These are phyloP conservation scores for Monilinia polystroma DNA, from an alignment of 2,329 filamentous ascomycete species.

Conservation along the genomic window DNA sequence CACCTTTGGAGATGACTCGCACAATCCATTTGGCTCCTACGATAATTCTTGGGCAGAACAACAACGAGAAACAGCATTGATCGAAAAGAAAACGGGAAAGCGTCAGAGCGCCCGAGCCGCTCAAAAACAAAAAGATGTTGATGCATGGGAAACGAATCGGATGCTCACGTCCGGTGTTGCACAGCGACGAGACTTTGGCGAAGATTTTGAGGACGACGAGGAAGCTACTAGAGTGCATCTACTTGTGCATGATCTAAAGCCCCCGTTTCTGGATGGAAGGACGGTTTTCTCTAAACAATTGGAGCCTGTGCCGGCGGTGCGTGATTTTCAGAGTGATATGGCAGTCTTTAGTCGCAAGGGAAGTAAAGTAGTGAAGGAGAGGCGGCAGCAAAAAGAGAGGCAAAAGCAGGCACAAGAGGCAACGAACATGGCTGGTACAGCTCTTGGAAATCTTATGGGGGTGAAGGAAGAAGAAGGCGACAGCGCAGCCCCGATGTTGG, in stretches of 20 bases:
- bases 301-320: slow-evolving; percentile 88
- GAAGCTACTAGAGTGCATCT: slow-evolving; percentile 87
- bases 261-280: slow-evolving; percentile 90
- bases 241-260: slow-evolving; percentile 87
- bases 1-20: slow-evolving; percentile 85
- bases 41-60: slow-evolving; percentile 67
- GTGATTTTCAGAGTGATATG: slow-evolving; percentile 96
- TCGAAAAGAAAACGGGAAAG: slow-evolving; percentile 77
- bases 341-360: slow-evolving; percentile 96
- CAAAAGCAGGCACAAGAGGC: slow-evolving; percentile 94
- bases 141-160: slow-evolving; percentile 97
- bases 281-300: slow-evolving; percentile 97
- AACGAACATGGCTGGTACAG: slow-evolving; percentile 87
- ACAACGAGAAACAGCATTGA: slow-evolving; percentile 71
- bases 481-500: slow-evolving; percentile 75
- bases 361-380: slow-evolving; percentile 87
- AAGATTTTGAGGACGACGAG: slow-evolving; percentile 86
- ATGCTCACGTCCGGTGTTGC: slow-evolving; percentile 97
- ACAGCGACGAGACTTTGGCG: slow-evolving; percentile 77
- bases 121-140: slow-evolving; percentile 89
- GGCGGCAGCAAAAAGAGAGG: slow-evolving; percentile 85
- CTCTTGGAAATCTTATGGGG: slow-evolving; percentile 91
- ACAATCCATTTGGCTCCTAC: slow-evolving; percentile 83
- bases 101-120: slow-evolving; percentile 70
- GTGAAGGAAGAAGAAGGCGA: slow-evolving; percentile 92